Base-by-base conservation (phyloP, 345 rosid genomes). In the Eucalyptus shirleyi region DNA sequence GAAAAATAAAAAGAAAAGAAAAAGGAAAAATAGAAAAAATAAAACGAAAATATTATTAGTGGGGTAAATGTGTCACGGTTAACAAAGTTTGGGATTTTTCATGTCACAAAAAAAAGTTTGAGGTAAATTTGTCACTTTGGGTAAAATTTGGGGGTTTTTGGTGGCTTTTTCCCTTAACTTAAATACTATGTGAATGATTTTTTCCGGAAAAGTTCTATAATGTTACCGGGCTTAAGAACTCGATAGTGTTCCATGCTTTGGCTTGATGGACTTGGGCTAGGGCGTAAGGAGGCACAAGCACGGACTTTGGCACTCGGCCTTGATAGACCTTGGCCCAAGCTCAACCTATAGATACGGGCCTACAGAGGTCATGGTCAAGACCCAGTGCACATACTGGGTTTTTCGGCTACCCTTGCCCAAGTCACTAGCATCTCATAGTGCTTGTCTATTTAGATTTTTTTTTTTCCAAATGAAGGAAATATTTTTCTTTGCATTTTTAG, bases 21-120 rank as follows among this genome's bases (percentile, higher is more conserved):
- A 51, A 17, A 2, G 10, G 1, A 53, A 53, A 53, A 19, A 53
- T 3, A 53, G 4, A 7, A 19, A 53, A 53, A 53, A 53, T 19
- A 53, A 53, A 2, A 21, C 2, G 0, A 53, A 53, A 53, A 53
- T 53, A 53, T 53, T 5, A 0, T 53, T 53, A 10, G 59, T 53
- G 26, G 0, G 5, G 0, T 8, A 8, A 53, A 2, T 53, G 11
- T 53, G 26, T 53, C 11, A 2, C 2, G 0, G 5, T 53, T 21
- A 19, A 53, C 59, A 53, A 53, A 53, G 0, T 53, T 53, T 8
- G 2, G 59, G 10, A 1, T 53, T 53, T 53, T 4, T 53, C 26
- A 21, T 53, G 26, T 53, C 5, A 53, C 0, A 53, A 53, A 53
- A 53, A 51, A 53, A 51, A 19, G 0, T 8, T 53, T 21, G 11